These are phyloP conservation scores for Aspergillus alliaceus DNA, from an alignment of 2,329 filamentous ascomycete genomes.

Conservation along the genomic window DNA sequence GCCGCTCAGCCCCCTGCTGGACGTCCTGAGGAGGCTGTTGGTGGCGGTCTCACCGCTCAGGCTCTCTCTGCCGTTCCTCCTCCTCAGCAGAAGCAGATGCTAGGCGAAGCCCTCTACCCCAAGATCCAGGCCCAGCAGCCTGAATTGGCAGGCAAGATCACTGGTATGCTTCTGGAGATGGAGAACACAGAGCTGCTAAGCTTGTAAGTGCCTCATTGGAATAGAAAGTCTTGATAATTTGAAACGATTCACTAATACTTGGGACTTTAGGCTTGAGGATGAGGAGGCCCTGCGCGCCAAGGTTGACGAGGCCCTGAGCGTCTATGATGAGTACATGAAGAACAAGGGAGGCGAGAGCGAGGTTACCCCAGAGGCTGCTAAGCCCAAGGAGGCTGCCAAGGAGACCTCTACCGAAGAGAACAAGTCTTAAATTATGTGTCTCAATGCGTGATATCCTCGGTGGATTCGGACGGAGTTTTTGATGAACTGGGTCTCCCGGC, in stretches of 20 bases:
- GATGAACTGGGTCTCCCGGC: constrained; percentile 20
- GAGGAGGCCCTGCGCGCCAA: constrained; percentile 86
- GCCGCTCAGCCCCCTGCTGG: constrained; percentile 34
- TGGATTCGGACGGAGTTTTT: constrained; percentile 9
- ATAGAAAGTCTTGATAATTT: neutral
- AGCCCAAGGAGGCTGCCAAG: constrained; percentile 46
- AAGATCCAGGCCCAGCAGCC: constrained; percentile 96
- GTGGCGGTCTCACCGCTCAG: constrained; percentile 50
- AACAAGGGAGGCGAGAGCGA: constrained; percentile 59
- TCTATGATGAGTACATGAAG: constrained; percentile 99
- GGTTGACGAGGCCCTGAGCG: constrained; percentile 94
- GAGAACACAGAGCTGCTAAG: constrained; percentile 91
- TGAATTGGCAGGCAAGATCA: constrained; percentile 97
- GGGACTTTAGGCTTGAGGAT: constrained; percentile 71
- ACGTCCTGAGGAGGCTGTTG: constrained; percentile 41
- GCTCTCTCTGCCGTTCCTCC: constrained; percentile 56
- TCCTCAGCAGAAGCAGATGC: constrained; percentile 94
- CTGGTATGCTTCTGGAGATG: constrained; percentile 99
- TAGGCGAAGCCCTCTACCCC: constrained; percentile 96
- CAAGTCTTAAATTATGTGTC: constrained; percentile 37
- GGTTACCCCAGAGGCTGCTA: constrained; percentile 41
- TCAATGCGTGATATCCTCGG: constrained; percentile 18
- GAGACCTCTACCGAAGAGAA: constrained; percentile 43
- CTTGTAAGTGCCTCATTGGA: constrained; percentile 68
- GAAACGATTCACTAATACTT: constrained; percentile 8